Base-by-base conservation (phyloP, 2,329 filamentous ascomycete genomes). In the Gnomoniopsis smithogilvyi region DNA sequence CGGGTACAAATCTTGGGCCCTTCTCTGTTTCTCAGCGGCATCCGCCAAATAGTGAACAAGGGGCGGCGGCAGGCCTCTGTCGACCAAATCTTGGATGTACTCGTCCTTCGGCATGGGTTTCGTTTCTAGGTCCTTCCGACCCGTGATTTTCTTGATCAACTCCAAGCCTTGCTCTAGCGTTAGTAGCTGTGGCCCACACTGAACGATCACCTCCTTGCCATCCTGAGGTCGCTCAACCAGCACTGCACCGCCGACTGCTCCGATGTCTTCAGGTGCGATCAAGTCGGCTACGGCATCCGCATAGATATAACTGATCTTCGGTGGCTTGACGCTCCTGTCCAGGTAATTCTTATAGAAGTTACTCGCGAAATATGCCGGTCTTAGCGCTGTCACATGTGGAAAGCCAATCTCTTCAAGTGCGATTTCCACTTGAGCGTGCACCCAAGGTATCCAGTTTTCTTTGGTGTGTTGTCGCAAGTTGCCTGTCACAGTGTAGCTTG, bases 361-460 rank as follows among this genome's bases (percentile, higher is more conserved):
- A 14, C 67, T 80, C 12, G 72, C 73, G 60, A 82, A 83, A 11
- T 56, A 70, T 1, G 69, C 76, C 0, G 78, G 76, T 8, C 79
- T 70, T 1, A 80, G 57, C 0, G 74, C 73, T 2, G 75, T 70
- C 56, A 68, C 65, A 11, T 67, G 66, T 3, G 58, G 15, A 0
- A 76, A 73, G 46, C 75, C 79, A 0, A 77, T 64, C 4, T 77
- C 72, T 3, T 73, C 67, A 26, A 82, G 67, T 24, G 60, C 71
- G 10, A 76, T 60, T 65, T 83, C 80, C 14, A 77, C 73, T 54
- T 74, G 70, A 1, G 75, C 76, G 61, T 83, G 80, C 7, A 66
- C 24, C 48, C 68, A 76, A 1, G 74, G 61, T 22, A 81, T 75
- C 19, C 71, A 24, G 0, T 74, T 67, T 1, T n/a, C 55, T 1